A percentile compares a stretch with the other conserved stretches of the same genome.
Conservation (phyloP, 2,329 filamentous ascomycete species). For the Fusarium sp. region DNA sequence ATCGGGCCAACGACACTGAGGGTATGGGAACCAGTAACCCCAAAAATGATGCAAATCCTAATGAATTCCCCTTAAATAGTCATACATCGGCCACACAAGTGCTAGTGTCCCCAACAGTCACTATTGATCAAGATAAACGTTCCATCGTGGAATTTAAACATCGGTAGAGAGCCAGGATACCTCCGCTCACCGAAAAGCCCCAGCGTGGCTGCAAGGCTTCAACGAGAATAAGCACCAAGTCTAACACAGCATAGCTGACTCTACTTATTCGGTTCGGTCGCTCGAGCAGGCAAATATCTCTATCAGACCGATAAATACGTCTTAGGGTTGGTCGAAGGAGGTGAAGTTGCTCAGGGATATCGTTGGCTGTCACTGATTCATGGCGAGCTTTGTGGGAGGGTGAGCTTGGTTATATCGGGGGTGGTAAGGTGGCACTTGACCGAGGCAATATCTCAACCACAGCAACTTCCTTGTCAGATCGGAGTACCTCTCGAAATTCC, state of each 20-base stretch:
- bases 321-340: neutral
- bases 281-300: rapidly evolving
- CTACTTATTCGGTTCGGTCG: neutral
- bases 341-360: neutral
- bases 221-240: neutral
- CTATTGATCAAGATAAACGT: no score
- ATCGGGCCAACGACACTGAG: neutral
- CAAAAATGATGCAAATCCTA: neutral
- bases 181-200: neutral
- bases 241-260: rapidly evolving
- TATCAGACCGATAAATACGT: neutral
- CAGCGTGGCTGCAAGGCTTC: neutral
- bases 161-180: neutral
- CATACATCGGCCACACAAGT: neutral
- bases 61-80: neutral
- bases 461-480: neutral
- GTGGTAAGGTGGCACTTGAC: rapidly evolving
- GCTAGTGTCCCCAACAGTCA: neutral
- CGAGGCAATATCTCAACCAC: neutral
- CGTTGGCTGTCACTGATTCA: neutral
- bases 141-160: no score
- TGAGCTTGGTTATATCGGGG: rapidly evolving
- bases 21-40: neutral
- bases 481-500: neutral
- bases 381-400: neutral